Conservation (phyloP, 257 asterid species). For the Agastache rugosa region DNA sequence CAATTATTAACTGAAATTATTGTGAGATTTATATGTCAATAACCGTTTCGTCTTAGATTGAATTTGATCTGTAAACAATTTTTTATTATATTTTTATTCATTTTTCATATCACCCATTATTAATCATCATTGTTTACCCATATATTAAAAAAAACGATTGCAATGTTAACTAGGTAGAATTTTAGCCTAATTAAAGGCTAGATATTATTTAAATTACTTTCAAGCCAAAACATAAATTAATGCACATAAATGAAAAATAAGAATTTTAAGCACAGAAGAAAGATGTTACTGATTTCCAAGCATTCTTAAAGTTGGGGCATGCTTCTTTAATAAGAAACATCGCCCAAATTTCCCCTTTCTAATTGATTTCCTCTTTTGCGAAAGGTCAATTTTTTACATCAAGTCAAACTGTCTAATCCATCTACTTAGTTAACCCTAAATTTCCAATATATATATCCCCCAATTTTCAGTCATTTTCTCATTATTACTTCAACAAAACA, state of each 20-base stretch:
- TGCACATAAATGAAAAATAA: background rate
- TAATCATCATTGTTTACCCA: background rate
- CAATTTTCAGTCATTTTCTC: constrained; percentile 28
- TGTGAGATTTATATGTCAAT: too few species aligned
- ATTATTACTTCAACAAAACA: background rate
- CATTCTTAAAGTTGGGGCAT: constrained; percentile 19
- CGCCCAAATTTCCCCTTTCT: constrained; percentile 25
- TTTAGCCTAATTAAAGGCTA: background rate
- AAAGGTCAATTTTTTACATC: constrained; percentile 33
- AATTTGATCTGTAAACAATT: too few species aligned
- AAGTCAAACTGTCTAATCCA: constrained; percentile 37
- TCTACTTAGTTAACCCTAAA: constrained; percentile 11
- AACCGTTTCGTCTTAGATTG: too few species aligned
- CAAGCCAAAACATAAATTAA: background rate
- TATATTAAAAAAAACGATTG: background rate
- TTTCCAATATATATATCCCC: constrained; percentile 20
- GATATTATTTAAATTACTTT: background rate
- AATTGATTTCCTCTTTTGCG: constrained; percentile 13
- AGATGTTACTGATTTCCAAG: constrained; percentile 17
- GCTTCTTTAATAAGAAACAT: constrained; percentile 35
- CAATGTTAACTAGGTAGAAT: background rate
- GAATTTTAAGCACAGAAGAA: background rate
- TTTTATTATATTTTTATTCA: too few species aligned
- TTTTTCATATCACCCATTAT: background rate
- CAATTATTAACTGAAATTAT: background rate